Evolutionary conservation across 192 early-diverging fungal species (phyloP).

Genomic region (Coemansia sp.): DNA sequence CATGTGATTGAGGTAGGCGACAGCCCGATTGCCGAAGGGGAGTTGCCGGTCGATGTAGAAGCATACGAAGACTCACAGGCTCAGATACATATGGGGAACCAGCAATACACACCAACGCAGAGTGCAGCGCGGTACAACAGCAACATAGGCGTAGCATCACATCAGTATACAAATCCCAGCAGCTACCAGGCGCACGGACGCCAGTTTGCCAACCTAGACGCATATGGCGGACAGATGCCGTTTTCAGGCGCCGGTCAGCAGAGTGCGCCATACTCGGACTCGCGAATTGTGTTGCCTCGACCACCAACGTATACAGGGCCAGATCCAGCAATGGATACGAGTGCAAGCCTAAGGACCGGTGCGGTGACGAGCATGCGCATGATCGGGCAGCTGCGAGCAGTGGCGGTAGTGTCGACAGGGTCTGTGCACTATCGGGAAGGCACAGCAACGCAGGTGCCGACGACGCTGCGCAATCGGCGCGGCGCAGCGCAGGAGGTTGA

Average conservation of each 20-base stretch:
- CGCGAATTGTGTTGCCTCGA: neutral
- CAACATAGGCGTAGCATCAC: too few relatives aligned
- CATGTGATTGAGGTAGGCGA: conserved; percentile 8
- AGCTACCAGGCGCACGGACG: conserved; percentile 4
- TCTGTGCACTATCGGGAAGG: conserved; percentile 30
- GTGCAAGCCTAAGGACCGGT: neutral
- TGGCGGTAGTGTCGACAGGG: conserved; percentile 27
- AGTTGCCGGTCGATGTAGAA: conserved; percentile 2
- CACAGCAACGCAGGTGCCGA: conserved; percentile 17
- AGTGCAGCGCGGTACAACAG: too few relatives aligned
- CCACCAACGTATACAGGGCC: too few relatives aligned
- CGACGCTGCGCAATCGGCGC: conserved; percentile 27
- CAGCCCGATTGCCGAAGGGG: neutral
- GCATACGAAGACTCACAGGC: neutral
- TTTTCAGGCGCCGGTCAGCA: neutral
- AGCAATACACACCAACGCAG: conserved; percentile 3
- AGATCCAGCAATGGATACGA: neutral
- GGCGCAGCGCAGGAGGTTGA: conserved; percentile 28
- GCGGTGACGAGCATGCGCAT: conserved; percentile 23
- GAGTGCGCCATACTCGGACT: neutral
- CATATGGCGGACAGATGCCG: neutral
- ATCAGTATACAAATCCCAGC: neutral
- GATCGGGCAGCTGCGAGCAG: conserved; percentile 44
- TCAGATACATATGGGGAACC: neutral
- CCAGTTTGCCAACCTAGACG: neutral